Base-by-base conservation (phyloP, 2,329 filamentous ascomycete genomes). In the Exophiala oligosperma region DNA sequence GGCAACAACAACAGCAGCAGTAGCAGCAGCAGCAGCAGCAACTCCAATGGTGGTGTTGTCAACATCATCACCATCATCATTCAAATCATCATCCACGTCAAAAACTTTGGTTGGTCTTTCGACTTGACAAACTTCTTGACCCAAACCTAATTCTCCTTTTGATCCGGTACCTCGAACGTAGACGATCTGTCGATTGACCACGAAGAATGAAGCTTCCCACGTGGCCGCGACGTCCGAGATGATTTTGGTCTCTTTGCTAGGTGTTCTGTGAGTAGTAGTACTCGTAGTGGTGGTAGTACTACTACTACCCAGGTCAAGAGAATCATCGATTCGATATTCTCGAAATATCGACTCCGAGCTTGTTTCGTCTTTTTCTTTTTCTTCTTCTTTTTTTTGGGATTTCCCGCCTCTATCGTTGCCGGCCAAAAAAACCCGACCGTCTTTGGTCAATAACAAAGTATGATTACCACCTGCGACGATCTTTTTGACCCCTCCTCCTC, bases 381-480 rank as follows among this genome's bases (percentile, higher is more conserved):
- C 28, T 29, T 29, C 28, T 5, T 29, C 28, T 5, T 8, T 29
- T 4, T 29, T 8, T 29, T 1, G 28, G 8, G 8, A 29, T 29
- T 29, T 8, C 28, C 32, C 32, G 32, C 7, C 32, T 8, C 6
- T 8, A 9, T 35, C 11, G 2, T 35, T 35, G 2, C 92, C 92
- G 47, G 85, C 81, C 67, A 83, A 86, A 68, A 84, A 89, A 0
- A 92, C 76, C 1, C 75, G 66, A 0, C 87, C 87, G 26, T 77
- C 70, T 3, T 77, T 69, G n/a, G 82, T 84, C 9, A 92, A 77
- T 8, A 96, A 71, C 3, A 97, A 75, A 0, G 91, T 95, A 72
- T 97, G 93, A 69, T 97, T 97, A 1, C 92, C 92, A 3, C 93
- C 93, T 6, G 90, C 80, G 46, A 70, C 74, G 26, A 87, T 77